Evolutionary conservation across 1,139 yeast genomes (phyloP).

Genomic region (Nakaseomyces glabratus): DNA sequence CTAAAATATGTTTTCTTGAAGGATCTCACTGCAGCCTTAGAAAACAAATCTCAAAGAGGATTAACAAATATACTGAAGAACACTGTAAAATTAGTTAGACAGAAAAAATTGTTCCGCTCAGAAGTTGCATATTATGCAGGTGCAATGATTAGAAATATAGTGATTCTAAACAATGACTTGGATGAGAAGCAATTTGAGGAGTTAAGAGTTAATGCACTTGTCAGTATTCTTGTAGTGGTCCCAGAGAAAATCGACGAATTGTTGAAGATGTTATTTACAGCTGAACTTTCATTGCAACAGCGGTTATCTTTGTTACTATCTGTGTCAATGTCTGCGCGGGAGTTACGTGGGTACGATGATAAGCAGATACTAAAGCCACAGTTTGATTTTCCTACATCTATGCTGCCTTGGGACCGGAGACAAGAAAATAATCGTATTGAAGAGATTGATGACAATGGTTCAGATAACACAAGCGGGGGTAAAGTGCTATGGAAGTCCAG

Average conservation of each 20-base stretch:
- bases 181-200: slow-evolving; percentile 49
- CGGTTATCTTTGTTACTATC: slow-evolving; percentile 50
- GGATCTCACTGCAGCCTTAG: slow-evolving; percentile 29
- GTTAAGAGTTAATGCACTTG: slow-evolving; percentile 45
- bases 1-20: slow-evolving; percentile 30
- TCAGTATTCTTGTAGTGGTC: slow-evolving; percentile 45
- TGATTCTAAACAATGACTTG: slow-evolving; percentile 41
- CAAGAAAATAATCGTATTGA: slow-evolving; percentile 8
- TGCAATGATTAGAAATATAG: slow-evolving; percentile 37
- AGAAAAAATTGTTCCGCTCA: slow-evolving; percentile 29
- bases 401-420: slow-evolving; percentile 25
- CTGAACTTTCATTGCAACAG: slow-evolving; percentile 63
- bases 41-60: slow-evolving; percentile 12
- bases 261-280: slow-evolving; percentile 40
- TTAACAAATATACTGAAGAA: slow-evolving; percentile 21
- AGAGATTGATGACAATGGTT: slow-evolving; percentile 9
- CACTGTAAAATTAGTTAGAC: slow-evolving; percentile 31
- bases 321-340: slow-evolving; percentile 53
- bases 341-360: slow-evolving; percentile 53
- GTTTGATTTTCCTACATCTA: slow-evolving; percentile 31
- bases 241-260: slow-evolving; percentile 37
- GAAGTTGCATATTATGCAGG: slow-evolving; percentile 39
- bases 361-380: slow-evolving; percentile 31
- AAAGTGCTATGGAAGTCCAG: slow-evolving; percentile 29
- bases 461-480: slow-evolving; percentile 7